Conservation (phyloP, 73 alveolate species). For the Uronychia setigera region DNA sequence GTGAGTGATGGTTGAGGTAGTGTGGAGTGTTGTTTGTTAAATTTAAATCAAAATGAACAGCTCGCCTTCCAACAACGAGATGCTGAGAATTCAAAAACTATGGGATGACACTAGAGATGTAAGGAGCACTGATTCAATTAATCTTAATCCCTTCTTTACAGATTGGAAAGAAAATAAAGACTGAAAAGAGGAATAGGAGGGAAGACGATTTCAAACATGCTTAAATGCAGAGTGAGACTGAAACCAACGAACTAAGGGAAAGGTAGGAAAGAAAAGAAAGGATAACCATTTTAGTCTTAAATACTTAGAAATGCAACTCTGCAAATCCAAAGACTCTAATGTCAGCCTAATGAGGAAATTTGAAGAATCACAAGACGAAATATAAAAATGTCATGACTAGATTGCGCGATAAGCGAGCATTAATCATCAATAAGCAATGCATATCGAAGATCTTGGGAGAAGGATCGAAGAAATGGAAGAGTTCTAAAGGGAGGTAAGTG, state of each 20-base stretch:
- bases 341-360: conserved; percentile 13
- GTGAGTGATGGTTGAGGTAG: too few relatives aligned
- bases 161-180: too few relatives aligned
- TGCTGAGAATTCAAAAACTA: too few relatives aligned
- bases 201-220: too few relatives aligned
- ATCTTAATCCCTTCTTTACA: too few relatives aligned
- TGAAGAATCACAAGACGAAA: conserved; percentile 41
- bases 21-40: too few relatives aligned
- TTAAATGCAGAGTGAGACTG: too few relatives aligned
- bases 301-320: conserved; percentile 53
- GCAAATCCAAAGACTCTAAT: conserved; percentile 41
- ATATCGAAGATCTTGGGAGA: conserved; percentile 44
- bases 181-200: too few relatives aligned
- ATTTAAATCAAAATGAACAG: too few relatives aligned
- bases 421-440: conserved; percentile 38
- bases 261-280: conserved; percentile 33
- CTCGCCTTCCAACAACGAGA: too few relatives aligned
- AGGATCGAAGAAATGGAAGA: conserved; percentile 44
- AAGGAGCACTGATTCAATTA: too few relatives aligned
- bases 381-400: conserved; percentile 41
- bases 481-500: conserved; percentile 38
- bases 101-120: too few relatives aligned
- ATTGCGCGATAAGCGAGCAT: conserved; percentile 41
- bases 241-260: conserved; percentile 18
- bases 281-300: conserved; percentile 32